Evolutionary conservation across 2,329 filamentous ascomycete species (phyloP), one percentile per base, ranked within the genome.

Genomic region (Reticulascus tulasneorum): DNA sequence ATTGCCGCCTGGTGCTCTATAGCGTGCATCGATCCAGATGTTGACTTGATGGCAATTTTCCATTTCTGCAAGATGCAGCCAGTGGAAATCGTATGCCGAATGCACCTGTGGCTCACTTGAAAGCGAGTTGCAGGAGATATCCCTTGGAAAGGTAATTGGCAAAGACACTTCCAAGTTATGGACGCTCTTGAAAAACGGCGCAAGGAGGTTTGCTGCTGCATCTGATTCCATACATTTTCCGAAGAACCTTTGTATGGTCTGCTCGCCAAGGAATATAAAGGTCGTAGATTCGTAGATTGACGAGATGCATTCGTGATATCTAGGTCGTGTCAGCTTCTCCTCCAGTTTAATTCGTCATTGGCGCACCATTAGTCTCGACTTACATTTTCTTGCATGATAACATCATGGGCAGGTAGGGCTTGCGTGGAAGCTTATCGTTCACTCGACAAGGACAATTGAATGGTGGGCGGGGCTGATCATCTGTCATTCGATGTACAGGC

Each of bases 381-480:
- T 29, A 40, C 38, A 40, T 26, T 12, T 17, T 7, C 23, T 37
- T 40, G 17, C 38, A 40, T 9, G 34, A 29, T 7, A 40, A 27
- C 11, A 40, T 20, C 34, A 40, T 37, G 9, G 34, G 27, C 3
- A 40, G 18, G 19, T 33, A 40, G 4, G 19, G 22, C 7, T 20
- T 37, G 16, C 13, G 17, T 18, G 15, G 18, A 7, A 13, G 16
- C 3, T 2, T 10, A 13, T 29, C 8, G 2, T 12, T 4, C 7
- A 23, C 23, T n/a, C 6, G 5, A 8, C 15, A n/a, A n/a, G 22
- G 15, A 23, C 27, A 15, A 11, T 37, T 15, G 18, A 18, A 15
- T 19, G 19, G 7, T 11, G 22, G 8, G 28, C n/a, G 16, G 27
- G 26, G 8, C 29, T n/a, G 10, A 34, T 2, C 5, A 23, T 25